Conservation (phyloP, 2,329 filamentous ascomycete species). For the Pseudodiploospora longispora region DNA sequence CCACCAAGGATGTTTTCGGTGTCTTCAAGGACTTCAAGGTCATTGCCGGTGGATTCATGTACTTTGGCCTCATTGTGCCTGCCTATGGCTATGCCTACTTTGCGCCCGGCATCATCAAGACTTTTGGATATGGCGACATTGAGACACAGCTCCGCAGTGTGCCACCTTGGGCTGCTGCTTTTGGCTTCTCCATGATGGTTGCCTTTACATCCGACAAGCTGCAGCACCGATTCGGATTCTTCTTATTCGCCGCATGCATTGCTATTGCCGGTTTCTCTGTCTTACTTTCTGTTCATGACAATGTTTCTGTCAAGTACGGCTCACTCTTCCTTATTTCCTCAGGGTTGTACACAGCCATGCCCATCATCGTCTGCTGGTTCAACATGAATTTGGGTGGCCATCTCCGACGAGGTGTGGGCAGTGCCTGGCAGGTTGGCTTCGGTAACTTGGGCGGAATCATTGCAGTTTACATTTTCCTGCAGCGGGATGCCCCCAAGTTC, state of each 20-base stretch:
- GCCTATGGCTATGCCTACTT: conserved; percentile 76
- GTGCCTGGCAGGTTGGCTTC: conserved; percentile 71
- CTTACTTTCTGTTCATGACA: conserved; percentile 62
- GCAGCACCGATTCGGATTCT: conserved; percentile 67
- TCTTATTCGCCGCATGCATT: conserved; percentile 59
- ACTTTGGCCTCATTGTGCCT: conserved; percentile 70
- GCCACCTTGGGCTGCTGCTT: conserved; percentile 58
- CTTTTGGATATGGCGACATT: conserved; percentile 54
- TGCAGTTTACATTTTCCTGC: conserved; percentile 61
- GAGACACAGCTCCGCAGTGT: conserved; percentile 51
- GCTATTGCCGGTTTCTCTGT: conserved; percentile 69
- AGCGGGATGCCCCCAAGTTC: conserved; percentile 60
- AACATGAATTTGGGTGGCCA: conserved; percentile 73
- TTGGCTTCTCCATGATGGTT: conserved; percentile 68
- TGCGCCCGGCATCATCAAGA: conserved; percentile 60
- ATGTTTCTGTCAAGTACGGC: conserved; percentile 61
- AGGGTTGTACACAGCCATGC: conserved; percentile 82
- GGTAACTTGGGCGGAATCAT: conserved; percentile 76
- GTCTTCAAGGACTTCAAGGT: conserved; percentile 70
- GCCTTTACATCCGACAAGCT: conserved; percentile 64
- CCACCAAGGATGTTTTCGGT: conserved; percentile 46
- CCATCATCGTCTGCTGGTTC: conserved; percentile 77
- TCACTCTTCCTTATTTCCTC: conserved; percentile 76
- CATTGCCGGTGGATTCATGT: conserved; percentile 70
- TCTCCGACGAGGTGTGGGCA: conserved; percentile 60